These are phyloP conservation scores for Fusarium musae DNA, from an alignment of 2,329 filamentous ascomycete species.

Conservation along the genomic window DNA sequence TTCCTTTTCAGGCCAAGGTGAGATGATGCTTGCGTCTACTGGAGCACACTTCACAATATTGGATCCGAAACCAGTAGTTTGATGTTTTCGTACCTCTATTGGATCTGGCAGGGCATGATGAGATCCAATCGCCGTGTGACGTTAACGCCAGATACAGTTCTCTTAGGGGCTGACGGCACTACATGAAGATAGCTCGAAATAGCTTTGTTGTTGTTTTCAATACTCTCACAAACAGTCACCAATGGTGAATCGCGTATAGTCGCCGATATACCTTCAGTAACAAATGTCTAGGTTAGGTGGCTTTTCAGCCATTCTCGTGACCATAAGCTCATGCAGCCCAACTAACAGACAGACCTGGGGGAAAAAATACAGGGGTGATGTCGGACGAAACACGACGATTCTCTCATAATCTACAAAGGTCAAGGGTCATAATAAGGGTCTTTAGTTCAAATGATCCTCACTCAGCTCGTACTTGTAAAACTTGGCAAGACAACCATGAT, in stretches of 20 bases:
- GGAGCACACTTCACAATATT: background rate
- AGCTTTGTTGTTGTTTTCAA: background rate
- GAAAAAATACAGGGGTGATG: background rate
- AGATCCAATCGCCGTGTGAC: constrained; percentile 24
- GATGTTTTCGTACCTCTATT: constrained; percentile 14
- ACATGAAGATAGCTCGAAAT: background rate
- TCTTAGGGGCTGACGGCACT: constrained; percentile 1
- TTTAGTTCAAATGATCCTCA: constrained; percentile 24
- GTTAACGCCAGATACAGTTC: constrained; percentile 16
- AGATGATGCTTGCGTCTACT: constrained; percentile 14
- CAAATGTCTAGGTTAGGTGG: background rate
- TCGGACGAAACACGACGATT: constrained; percentile 26
- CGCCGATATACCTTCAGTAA: constrained; percentile 19
- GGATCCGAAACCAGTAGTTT: constrained; percentile 4
- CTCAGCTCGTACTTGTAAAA: background rate
- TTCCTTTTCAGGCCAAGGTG: constrained; percentile 15
- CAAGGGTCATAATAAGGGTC: constrained; percentile 1
- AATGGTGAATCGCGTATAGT: constrained; percentile 33
- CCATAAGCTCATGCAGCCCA: constrained; percentile 12
- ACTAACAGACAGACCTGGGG: constrained; percentile 13
- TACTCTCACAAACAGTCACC: constrained; percentile 1
- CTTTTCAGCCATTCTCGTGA: constrained; percentile 26
- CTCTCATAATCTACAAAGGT: constrained; percentile 7
- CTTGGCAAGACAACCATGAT: background rate
- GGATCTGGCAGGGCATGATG: constrained; percentile 23